Conservation (phyloP, 495 filamentous ascomycete species). For the Tuber microsphaerosporum region DNA sequence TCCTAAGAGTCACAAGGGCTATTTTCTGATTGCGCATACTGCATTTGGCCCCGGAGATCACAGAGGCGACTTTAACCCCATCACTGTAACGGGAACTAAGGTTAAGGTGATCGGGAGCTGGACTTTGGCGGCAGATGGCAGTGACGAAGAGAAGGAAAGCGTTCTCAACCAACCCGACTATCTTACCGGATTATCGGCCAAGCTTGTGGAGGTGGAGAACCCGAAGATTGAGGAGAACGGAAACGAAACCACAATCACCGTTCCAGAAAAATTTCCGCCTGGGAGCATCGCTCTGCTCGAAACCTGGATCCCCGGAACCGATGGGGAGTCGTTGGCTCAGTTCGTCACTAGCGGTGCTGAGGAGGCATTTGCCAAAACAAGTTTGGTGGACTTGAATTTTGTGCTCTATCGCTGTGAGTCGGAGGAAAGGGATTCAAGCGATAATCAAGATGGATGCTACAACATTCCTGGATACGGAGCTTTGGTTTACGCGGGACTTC, state of each 20-base stretch:
- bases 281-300: constrained; percentile 92
- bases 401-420: constrained; percentile 85
- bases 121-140: constrained; percentile 73
- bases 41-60: constrained; percentile 82
- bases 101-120: constrained; percentile 75
- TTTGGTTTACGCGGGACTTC: constrained; percentile 89
- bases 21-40: constrained; percentile 91
- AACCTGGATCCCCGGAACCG: constrained; percentile 79
- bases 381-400: constrained; percentile 81
- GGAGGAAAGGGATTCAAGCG: constrained; percentile 77
- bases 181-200: constrained; percentile 73
- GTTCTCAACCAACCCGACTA: constrained; percentile 60
- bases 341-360: constrained; percentile 76
- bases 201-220: constrained; percentile 60
- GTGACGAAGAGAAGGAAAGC: constrained; percentile 56
- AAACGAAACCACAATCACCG: constrained; percentile 67
- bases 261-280: constrained; percentile 76
- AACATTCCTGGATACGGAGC: constrained; percentile 73
- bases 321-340: constrained; percentile 50
- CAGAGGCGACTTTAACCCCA: constrained; percentile 66
- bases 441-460: constrained; percentile 77
- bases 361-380: constrained; percentile 65
- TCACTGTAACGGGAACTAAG: constrained; percentile 63
- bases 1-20: constrained; percentile 78
- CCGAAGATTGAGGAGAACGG: constrained; percentile 56